phyloP scores from a whole-genome alignment of 805 yeast species.

The Candida orba region DNA sequence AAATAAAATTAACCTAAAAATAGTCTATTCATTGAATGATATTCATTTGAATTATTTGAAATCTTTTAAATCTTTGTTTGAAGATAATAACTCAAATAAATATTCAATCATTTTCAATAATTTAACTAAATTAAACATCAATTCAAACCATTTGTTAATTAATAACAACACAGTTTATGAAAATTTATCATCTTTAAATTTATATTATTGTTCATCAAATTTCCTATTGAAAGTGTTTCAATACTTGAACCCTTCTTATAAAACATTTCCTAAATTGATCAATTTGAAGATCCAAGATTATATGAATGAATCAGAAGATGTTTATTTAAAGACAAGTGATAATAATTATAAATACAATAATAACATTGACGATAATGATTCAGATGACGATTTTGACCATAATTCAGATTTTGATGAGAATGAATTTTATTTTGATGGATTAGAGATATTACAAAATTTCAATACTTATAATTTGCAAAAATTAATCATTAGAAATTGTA shows the following conservation, averaged over 20 bases:
- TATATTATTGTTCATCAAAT: constrained; percentile 21
- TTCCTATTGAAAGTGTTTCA: constrained; percentile 19
- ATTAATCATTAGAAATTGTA: constrained; percentile 18
- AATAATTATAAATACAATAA: constrained; percentile 18
- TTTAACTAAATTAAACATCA: constrained; percentile 12
- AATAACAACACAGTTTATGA: constrained; percentile 8
- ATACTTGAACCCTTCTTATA: constrained; percentile 9
- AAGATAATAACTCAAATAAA: constrained; percentile 1
- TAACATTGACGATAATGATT: constrained; percentile 17
- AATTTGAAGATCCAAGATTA: constrained; percentile 19
- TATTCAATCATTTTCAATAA: constrained; percentile 7
- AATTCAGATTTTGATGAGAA: constrained; percentile 29
- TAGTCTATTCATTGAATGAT: constrained; percentile 8
- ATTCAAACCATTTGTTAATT: constrained; percentile 18
- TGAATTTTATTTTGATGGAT: constrained; percentile 30
- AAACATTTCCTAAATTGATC: constrained; percentile 12
- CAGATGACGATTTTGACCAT: constrained; percentile 26
- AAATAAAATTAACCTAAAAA: constrained; percentile 2
- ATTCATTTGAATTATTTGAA: constrained; percentile 18
- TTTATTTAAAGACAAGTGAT: constrained; percentile 16
- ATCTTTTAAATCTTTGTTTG: constrained; percentile 19
- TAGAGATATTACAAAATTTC: constrained; percentile 19
- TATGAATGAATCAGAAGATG: constrained; percentile 23
- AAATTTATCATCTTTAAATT: constrained; percentile 9
- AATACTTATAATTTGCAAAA: constrained; percentile 9